Base-by-base conservation (phyloP, 2,329 filamentous ascomycete genomes). In the Trichoderma sp. region DNA sequence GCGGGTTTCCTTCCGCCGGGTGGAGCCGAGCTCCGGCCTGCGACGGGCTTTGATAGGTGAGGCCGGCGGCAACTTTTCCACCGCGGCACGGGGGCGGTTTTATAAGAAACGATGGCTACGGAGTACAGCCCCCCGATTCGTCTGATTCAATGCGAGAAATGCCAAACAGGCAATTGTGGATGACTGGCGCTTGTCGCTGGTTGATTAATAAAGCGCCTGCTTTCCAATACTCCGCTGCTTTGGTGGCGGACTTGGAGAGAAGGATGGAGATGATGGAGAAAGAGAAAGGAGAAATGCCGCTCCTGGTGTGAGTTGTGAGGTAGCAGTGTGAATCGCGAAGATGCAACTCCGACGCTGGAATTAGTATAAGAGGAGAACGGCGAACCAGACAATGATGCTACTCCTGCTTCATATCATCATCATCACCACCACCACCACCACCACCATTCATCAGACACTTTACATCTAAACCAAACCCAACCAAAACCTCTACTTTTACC, bases 1-100 rank as follows among this genome's bases (percentile, higher is more conserved):
- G 57, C 67, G 67, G 67, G 57, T 51, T 62, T 53, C 58, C 57
- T 70, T 47, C 67, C 67, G 67, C 56, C 57, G 47, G 28, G 67
- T 51, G 67, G 67, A 70, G 67, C 67, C 67, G 39, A 15, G 28
- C 21, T 15, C 67, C 57, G 67, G 28, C 26, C 18, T 47, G 8
- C 0, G 1, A 60, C 36, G 53, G 53, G 18, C 5, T n/a, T 47
- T 61, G n/a, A 69, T 60, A 34, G 56, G 66, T 9, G 36, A 51
- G 39, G 26, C 53, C 24, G 66, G 66, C 34, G 66, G 67, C 39
- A 36, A 62, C 28, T 53, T 70, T 70, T 58, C 67, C 67, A 32
- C 57, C 24, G 67, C 67, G 57, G 26, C 36, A 58, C 56, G 56
- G 51, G 18, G 56, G 36, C 26, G 24, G 43, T 4, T 18, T 43